Percentiles rank a stretch among this genome's conserved stretches.
Conservation (phyloP, 768 basidiomycete species). For the Tricholoma matsutake region DNA sequence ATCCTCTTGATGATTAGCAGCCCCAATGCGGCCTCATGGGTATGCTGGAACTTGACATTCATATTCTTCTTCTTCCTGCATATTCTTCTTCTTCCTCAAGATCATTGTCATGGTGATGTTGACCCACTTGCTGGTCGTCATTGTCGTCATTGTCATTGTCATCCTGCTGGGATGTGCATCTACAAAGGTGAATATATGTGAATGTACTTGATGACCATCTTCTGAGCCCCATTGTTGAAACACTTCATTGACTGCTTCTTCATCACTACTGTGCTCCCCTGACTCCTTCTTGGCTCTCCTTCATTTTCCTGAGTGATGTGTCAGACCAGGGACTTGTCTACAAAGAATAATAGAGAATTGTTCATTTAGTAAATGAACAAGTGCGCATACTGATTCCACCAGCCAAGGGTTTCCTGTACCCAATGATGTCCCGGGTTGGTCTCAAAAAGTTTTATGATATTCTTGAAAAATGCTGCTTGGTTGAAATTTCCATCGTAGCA, state of each 20-base stretch:
- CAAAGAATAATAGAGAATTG: neutral
- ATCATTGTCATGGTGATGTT: neutral
- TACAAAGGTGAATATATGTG: neutral
- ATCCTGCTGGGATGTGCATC: neutral
- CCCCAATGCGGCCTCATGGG: neutral
- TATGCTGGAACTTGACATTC: neutral
- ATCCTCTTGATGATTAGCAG: neutral
- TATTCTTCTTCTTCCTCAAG: neutral
- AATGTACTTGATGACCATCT: neutral
- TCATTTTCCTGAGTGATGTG: neutral
- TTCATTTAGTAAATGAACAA: neutral
- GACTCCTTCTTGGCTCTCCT: neutral
- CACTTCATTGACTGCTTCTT: neutral
- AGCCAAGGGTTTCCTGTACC: neutral
- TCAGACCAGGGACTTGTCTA: neutral
- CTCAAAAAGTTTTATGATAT: neutral
- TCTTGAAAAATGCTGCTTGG: neutral
- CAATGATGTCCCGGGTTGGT: neutral
- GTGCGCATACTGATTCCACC: neutral
- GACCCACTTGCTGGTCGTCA: neutral
- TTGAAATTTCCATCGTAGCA: neutral
- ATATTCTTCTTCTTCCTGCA: no score
- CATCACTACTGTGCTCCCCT: neutral
- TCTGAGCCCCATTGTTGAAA: neutral
- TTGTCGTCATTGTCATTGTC: no score